A percentile compares a stretch with the other conserved stretches of the same genome.
These are phyloP conservation scores for Cinnamomum chago DNA, from an alignment of 164 flowering plant species.

Conservation along the genomic window DNA sequence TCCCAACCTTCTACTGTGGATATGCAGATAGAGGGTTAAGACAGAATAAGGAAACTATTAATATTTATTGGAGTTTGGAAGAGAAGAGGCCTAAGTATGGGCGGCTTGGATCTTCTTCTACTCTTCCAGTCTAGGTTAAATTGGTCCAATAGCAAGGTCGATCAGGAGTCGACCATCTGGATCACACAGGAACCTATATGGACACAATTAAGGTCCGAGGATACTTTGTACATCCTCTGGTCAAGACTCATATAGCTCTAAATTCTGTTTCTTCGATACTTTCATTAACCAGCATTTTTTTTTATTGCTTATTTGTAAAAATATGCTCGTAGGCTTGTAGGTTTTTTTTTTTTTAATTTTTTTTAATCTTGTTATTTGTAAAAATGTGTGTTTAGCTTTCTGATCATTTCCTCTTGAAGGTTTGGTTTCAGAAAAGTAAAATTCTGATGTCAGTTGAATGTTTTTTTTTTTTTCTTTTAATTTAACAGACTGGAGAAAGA, in stretches of 20 bases:
- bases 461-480: constrained; percentile 5
- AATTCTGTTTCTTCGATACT: background rate
- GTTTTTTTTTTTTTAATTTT: no score
- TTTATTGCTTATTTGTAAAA: background rate
- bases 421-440: no score
- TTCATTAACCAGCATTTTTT: background rate
- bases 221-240: background rate
- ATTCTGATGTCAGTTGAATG: background rate
- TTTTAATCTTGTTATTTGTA: background rate
- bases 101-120: background rate
- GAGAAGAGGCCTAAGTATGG: background rate
- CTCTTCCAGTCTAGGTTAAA: background rate
- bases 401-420: no score
- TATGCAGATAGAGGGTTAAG: background rate
- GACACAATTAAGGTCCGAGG: background rate
- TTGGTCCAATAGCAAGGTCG: background rate
- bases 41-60: background rate
- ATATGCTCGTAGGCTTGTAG: background rate
- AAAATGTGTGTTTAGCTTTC: no score
- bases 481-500: constrained; percentile 83
- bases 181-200: background rate
- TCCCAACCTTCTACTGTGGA: background rate
- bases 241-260: background rate
- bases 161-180: background rate
- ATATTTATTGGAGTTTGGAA: background rate